A percentile compares a stretch with the other conserved stretches of the same genome.
Evolutionary conservation across 176 grass and related monocot species (phyloP).

Genomic region (Hordeum marinum): DNA sequence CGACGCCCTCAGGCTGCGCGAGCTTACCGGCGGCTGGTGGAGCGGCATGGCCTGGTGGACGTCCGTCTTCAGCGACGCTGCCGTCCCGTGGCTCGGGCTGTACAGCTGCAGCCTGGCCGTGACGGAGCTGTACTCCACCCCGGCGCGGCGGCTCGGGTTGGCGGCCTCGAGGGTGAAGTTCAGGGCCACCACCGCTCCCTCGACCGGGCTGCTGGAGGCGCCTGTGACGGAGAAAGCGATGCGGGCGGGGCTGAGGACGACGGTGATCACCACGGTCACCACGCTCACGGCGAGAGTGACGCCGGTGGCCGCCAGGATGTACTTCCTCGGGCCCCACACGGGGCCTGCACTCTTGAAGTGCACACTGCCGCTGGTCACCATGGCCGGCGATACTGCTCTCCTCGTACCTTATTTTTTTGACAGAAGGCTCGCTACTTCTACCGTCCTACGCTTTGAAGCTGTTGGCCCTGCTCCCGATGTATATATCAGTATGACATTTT

Average conservation of each 20-base stretch:
- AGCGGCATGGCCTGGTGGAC: not conserved
- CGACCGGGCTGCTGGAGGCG: not conserved
- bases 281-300: not conserved
- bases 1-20: not conserved
- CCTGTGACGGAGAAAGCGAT: not conserved
- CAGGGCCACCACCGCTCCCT: not conserved
- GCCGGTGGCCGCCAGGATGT: not conserved
- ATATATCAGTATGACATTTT: too few species aligned
- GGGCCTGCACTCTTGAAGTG: not conserved
- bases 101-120: not conserved
- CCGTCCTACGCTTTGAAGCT: too few species aligned
- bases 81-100: not conserved
- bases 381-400: not conserved
- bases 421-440: too few species aligned
- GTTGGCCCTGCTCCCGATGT: too few species aligned
- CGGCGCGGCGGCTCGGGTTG: constrained; percentile 16
- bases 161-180: not conserved
- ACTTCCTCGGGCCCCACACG: not conserved
- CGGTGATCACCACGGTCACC: not conserved
- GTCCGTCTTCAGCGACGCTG: not conserved
- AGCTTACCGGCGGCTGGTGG: constrained; percentile 2
- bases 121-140: not conserved
- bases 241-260: not conserved
- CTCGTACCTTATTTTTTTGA: too few species aligned
- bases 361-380: not conserved